Base-by-base conservation (phyloP, 2,329 filamentous ascomycete genomes). In the Akanthomyces lecanii region DNA sequence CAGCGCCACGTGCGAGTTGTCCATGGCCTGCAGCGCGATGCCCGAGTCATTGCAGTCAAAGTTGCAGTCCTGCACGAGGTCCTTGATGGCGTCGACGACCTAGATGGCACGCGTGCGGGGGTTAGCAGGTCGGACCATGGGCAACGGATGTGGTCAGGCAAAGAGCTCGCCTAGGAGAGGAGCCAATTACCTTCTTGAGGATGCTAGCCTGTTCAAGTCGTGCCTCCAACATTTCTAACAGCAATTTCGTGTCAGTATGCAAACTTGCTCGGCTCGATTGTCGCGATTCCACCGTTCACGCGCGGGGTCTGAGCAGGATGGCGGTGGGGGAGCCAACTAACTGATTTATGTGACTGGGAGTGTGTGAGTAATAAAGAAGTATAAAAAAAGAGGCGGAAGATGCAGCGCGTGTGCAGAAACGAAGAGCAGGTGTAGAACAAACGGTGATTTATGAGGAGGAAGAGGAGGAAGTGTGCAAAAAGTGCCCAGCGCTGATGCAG, bases 1-100 rank as follows among this genome's bases (percentile, higher is more conserved):
- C 62, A 99, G 91, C 66, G 95, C 95, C 71, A 99, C 95, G 80
- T 99, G 95, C 57, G 93, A 98, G 86, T 98, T 99, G 84, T 99
- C 95, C 96, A 99, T 99, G 73, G 95, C 95, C 80, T 99, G 95
- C 63, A 99, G 90, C 58, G 94, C 93, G 73, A 99, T 95, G 66
- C 95, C 95, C 62, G 92, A 94, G 84, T 99, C 96, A 89, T 98
- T 99, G 89, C 96, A 99, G 85, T 99, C 95, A 81, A 99, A 99
- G 82, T 99, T 99, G 88, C 95, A 99, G 81, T 99, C 95, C 79
- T 98, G 95, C 61, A 99, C 95, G 58, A 99, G 88, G 73, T 99
- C 95, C 81, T 97, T 98, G 88, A 99, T 97, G 71, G 96, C 92
- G 76, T 99, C 96, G 73, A 99, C 93, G 67, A 98, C 91, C 92